phyloP scores from a whole-genome alignment of 2,329 filamentous ascomycete genomes.

The Tricladium varicosporioides region DNA sequence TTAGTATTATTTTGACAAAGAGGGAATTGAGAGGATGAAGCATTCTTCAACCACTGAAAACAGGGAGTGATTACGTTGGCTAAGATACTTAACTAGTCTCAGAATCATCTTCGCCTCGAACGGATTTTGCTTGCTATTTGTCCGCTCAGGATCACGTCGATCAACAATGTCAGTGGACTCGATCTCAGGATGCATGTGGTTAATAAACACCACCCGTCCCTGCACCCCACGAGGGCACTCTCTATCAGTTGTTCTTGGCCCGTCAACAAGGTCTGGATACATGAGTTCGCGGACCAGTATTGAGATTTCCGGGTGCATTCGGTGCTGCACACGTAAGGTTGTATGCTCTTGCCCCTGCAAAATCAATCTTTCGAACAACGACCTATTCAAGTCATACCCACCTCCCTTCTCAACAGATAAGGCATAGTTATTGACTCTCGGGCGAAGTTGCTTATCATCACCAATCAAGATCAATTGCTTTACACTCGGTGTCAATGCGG shows the following conservation, averaged over 20 bases:
- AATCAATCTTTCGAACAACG: slow-evolving; percentile 22
- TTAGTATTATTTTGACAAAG: too few species aligned
- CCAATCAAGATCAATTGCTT: slow-evolving; percentile 44
- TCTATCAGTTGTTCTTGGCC: slow-evolving; percentile 13
- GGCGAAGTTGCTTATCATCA: slow-evolving; percentile 43
- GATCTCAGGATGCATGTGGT: slow-evolving; percentile 37
- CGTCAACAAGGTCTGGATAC: slow-evolving; percentile 26
- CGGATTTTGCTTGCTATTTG: too few species aligned
- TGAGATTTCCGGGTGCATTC: slow-evolving; percentile 30
- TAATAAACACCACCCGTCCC: slow-evolving; percentile 26
- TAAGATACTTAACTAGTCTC: too few species aligned
- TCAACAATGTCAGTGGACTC: too few species aligned
- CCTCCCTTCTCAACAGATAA: slow-evolving; percentile 31
- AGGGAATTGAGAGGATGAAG: too few species aligned
- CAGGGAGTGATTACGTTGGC: too few species aligned
- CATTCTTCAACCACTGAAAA: too few species aligned
- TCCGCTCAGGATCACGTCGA: too few species aligned
- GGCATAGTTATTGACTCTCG: slow-evolving; percentile 26
- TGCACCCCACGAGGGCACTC: slow-evolving; percentile 28
- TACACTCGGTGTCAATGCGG: slow-evolving; percentile 36
- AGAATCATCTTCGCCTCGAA: too few species aligned
- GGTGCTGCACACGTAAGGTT: slow-evolving; percentile 25
- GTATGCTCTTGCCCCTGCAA: not conserved
- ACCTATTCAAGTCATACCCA: slow-evolving; percentile 28
- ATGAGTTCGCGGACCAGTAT: slow-evolving; percentile 21